phyloP scores from a whole-genome alignment of 495 filamentous ascomycete genomes.

The Neurospora sp. region DNA sequence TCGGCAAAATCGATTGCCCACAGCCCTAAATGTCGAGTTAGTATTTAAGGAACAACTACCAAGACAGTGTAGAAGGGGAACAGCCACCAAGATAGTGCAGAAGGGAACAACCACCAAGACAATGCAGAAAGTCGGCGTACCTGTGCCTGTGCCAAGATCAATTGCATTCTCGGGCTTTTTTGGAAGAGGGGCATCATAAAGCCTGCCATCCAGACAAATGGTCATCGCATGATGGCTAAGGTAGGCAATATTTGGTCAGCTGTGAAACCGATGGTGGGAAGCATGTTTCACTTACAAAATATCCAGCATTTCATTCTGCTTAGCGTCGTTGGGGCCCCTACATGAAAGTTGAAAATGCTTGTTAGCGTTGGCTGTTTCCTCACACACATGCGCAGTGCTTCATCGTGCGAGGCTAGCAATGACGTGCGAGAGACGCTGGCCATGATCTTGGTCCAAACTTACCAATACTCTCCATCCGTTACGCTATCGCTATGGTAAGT shows the following conservation, averaged over 20 bases:
- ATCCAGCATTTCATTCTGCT: constrained; percentile 26
- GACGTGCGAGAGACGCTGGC: no score
- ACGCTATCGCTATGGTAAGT: constrained; percentile 29
- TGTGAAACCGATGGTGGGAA: not conserved
- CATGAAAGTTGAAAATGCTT: not conserved
- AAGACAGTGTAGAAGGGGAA: no score
- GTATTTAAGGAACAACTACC: no score
- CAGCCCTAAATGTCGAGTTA: not conserved
- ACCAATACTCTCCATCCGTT: constrained; percentile 20
- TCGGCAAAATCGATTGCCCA: constrained; percentile 1
- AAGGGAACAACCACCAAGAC: no score
- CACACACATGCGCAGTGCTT: not conserved
- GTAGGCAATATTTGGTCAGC: not conserved
- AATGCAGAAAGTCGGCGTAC: not conserved
- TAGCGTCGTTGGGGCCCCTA: constrained; percentile 28
- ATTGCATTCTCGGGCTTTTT: constrained; percentile 37
- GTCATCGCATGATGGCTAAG: constrained; percentile 3
- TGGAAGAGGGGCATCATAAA: constrained; percentile 46
- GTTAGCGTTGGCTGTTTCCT: not conserved
- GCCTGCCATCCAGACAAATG: constrained; percentile 40
- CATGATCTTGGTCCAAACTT: not conserved
- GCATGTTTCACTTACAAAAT: constrained; percentile 20
- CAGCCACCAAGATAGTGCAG: no score
- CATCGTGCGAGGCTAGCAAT: not conserved
- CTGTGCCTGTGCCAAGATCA: constrained; percentile 47